Percentiles rank a stretch among this genome's conserved stretches.
These are phyloP conservation scores for Castanea sativa DNA, from an alignment of 306 rosid genomes.

Conservation along the genomic window DNA sequence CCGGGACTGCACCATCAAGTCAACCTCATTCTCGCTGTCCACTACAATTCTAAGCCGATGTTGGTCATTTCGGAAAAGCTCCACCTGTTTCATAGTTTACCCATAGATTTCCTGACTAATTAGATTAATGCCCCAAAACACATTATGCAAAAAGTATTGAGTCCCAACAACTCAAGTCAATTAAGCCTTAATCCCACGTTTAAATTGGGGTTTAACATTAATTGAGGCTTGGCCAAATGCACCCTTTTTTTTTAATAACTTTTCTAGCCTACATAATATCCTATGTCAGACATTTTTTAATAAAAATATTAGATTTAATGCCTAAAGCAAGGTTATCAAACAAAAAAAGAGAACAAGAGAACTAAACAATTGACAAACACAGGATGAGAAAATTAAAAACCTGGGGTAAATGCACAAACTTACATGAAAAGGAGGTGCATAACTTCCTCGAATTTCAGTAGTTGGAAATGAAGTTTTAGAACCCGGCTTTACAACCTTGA, in stretches of 20 bases:
- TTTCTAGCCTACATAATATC: too few species aligned
- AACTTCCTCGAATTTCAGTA: constrained; percentile 90
- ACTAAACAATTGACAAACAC: neutral
- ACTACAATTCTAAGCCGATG: constrained; percentile 84
- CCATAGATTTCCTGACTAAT: neutral
- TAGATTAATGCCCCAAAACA: neutral
- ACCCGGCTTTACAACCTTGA: constrained; percentile 94
- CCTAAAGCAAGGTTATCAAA: neutral
- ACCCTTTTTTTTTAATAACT: too few species aligned
- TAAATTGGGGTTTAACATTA: too few species aligned
- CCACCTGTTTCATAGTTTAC: constrained; percentile 62
- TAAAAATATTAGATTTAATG: neutral
- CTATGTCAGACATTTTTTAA: neutral
- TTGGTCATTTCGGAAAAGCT: constrained; percentile 81
- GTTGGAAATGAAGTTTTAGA: constrained; percentile 90
- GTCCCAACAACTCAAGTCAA: neutral
- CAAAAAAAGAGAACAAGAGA: neutral
- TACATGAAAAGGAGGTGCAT: constrained; percentile 96
- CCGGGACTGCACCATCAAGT: constrained; percentile 91
- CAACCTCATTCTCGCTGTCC: constrained; percentile 84
- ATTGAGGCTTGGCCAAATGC: too few species aligned
- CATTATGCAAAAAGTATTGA: neutral
- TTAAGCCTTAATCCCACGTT: too few species aligned
- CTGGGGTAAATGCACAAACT: constrained; percentile 24
- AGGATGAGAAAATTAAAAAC: neutral